Evolutionary conservation across 192 early-diverging fungal species (phyloP).

Genomic region (Chytriomyces sp.): DNA sequence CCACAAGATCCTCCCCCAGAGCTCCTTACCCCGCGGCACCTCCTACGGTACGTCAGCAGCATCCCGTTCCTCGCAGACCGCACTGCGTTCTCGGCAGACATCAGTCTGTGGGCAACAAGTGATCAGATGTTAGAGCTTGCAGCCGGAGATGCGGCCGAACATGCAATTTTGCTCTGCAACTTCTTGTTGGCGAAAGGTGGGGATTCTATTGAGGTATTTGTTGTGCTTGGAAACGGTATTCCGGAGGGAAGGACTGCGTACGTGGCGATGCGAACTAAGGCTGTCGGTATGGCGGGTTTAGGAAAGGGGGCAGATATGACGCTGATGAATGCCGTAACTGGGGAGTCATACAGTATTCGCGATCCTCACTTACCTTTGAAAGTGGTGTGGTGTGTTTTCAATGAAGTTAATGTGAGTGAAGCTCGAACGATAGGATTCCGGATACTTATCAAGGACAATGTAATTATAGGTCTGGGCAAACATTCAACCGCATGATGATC

Average conservation of each 20-base stretch:
- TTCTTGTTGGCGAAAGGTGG: slow-evolving; percentile 37
- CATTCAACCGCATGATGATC: slow-evolving; percentile 43
- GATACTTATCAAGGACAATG: neutral
- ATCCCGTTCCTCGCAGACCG: slow-evolving; percentile 52
- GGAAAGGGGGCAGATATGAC: slow-evolving; percentile 12
- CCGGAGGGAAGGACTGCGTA: slow-evolving; percentile 49
- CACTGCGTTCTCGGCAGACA: slow-evolving; percentile 36
- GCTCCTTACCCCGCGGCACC: slow-evolving; percentile 26
- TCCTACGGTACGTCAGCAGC: slow-evolving; percentile 48
- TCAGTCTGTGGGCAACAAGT: slow-evolving; percentile 43
- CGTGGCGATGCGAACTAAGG: slow-evolving; percentile 39
- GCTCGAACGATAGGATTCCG: neutral
- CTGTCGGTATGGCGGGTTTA: too few species aligned
- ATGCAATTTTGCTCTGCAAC: slow-evolving; percentile 60
- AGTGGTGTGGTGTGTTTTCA: slow-evolving; percentile 51
- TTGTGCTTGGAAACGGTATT: slow-evolving; percentile 51
- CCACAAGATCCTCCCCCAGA: slow-evolving; percentile 48
- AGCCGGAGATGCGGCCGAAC: slow-evolving; percentile 53
- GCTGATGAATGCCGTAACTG: slow-evolving; percentile 53
- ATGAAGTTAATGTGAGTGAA: slow-evolving; percentile 51
- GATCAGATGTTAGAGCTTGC: slow-evolving; percentile 56
- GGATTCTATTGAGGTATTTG: slow-evolving; percentile 34
- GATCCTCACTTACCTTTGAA: slow-evolving; percentile 47
- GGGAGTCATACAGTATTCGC: slow-evolving; percentile 29
- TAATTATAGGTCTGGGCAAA: slow-evolving; percentile 56